phyloP scores from a whole-genome alignment of 2,329 filamentous ascomycete genomes.

The Sarocladium oryzae region DNA sequence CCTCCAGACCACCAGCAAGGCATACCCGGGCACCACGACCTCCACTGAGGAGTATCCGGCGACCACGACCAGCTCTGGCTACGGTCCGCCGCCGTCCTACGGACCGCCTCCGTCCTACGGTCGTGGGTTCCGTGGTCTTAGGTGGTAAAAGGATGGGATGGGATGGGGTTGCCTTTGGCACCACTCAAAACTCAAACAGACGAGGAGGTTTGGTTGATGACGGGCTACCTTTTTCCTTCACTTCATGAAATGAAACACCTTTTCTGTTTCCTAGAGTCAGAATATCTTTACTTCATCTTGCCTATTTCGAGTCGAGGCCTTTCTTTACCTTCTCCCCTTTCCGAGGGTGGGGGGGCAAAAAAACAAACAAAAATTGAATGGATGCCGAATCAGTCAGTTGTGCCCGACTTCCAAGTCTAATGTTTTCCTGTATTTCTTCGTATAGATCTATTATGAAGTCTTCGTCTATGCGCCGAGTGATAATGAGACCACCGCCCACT shows the following conservation, averaged over 20 bases:
- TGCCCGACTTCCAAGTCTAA: background rate
- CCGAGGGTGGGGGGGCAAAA: background rate
- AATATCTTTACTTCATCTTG: background rate
- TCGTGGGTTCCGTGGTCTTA: slow-evolving; percentile 13
- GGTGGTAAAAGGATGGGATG: background rate
- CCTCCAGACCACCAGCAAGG: slow-evolving; percentile 14
- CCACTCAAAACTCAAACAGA: background rate
- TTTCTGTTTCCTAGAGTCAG: background rate
- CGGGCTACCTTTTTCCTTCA: background rate
- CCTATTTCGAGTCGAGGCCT: no score
- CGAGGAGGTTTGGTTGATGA: background rate
- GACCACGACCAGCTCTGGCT: slow-evolving; percentile 8
- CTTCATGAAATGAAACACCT: slow-evolving; percentile 1
- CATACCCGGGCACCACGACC: slow-evolving; percentile 1
- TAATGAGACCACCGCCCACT: slow-evolving; percentile 81
- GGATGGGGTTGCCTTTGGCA: background rate
- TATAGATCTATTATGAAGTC: background rate
- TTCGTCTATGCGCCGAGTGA: slow-evolving; percentile 24
- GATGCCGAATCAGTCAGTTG: no score
- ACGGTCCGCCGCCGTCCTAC: slow-evolving; percentile 16
- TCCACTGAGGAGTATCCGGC: slow-evolving; percentile 7
- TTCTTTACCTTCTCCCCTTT: no score
- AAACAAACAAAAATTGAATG: no score
- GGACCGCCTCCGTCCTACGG: slow-evolving; percentile 11
- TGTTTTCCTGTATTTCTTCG: background rate